Base-by-base conservation (phyloP, 805 yeast species). In the Metschnikowia sp. region DNA sequence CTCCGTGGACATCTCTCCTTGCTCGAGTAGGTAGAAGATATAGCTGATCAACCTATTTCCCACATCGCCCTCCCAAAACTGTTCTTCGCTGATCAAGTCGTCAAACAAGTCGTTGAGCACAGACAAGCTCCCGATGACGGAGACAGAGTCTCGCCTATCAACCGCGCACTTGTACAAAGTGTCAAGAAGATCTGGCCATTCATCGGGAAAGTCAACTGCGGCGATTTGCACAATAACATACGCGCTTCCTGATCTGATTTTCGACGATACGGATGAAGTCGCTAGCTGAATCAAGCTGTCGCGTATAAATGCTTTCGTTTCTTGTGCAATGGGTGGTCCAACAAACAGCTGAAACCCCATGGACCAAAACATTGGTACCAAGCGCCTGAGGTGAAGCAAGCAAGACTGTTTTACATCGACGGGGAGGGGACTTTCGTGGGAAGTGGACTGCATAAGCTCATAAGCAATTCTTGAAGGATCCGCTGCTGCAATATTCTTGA, bases 201-300 rank as follows among this genome's bases (percentile, higher is more conserved):
- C 96, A 60, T 94, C 98, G 0, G 99, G 99, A 59, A 80, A 92
- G 60, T 92, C 99, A 1, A 83, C 86, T 3, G 86, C 85, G 0
- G 96, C 89, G 12, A 92, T 87, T 58, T 87, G 95, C 5, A 86
- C 86, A 13, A 90, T 78, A 12, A 87, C 84, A 53, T 88, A 84
- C 1, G 91, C 82, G 2, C 86, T 79, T 42, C 86, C 77, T 30
- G 75, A 77, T 49, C 88, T 74, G 12, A 91, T 69, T 56, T 84
- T 87, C 9, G 85, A 70, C 51, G 78, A 77, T 1, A 72, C 66
- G 1, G 69, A 54, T 8, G 66, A 39, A 3, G 73, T 64, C 15
- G 80, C 70, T 30, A 88, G 62, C 3, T 61, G 52, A 36, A 91
- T 50, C 32, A 90, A 69, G 0, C 65, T 62, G 1, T 66, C 53